Evolutionary conservation across 768 basidiomycete species (phyloP), one percentile per base, ranked within the genome.

Genomic region (Collybiopsis luxurians): DNA sequence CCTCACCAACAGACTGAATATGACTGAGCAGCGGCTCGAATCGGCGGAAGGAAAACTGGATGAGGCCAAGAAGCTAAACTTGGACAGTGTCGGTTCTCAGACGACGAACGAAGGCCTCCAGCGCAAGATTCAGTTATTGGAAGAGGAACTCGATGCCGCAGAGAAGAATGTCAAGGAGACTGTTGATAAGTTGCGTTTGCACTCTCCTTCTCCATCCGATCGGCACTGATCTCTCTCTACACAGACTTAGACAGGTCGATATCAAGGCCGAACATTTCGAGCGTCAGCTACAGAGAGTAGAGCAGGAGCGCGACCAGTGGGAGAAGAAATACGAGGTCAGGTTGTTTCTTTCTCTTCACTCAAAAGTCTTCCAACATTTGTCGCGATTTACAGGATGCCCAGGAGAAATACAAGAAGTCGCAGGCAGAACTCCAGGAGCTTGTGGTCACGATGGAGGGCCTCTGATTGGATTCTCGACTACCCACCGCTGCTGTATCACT

Each of bases 211-310:
- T 30, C 19, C 21, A 26, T 60, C 63, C 19, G 34, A 17, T 65
- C 3, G 36, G 30, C 43, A 53, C 61, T 65, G 59, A 53, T 57
- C 34, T 15, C 62, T 66, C 57, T 56, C 63, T 23, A 36, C 49
- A 42, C 64, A 98, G 96, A 73, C 80, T 99, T 64, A 81, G 96
- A 60, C 92, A 96, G 68, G 94, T 96, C 56, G 97, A 99, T 69
- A 89, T 98, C 73, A 99, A 98, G 78, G 96, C 96, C 10, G 97
- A 99, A 72, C 94, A 98, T 76, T 97, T 92, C 69, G 96, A 98
- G 75, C 85, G 95, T 48, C 92, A 95, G 69, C 86, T 97, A 19
- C 79, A 85, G 62, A 83, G 90, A 43, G 77, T 84, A 47, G 95
- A 98, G 70, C 85, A 90, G 67, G 97, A 99, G 72, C 86, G 95